Evolutionary conservation across 768 basidiomycete species (phyloP).

Genomic region (Suillus hirtellus): DNA sequence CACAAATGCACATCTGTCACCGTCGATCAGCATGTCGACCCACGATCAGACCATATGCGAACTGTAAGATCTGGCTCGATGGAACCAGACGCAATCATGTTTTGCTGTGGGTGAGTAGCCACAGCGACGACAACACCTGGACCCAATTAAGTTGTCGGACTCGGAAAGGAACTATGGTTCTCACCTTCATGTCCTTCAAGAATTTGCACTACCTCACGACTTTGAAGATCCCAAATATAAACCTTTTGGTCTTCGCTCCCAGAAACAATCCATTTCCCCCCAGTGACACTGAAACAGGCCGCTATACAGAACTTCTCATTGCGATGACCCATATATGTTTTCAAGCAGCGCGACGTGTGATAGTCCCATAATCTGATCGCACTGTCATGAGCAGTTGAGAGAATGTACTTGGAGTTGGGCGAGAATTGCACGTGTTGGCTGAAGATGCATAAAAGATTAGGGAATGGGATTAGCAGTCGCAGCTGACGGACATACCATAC

Average conservation of each 20-base stretch:
- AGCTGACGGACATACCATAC: slow-evolving; percentile 54
- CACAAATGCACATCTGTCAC: slow-evolving; percentile 1
- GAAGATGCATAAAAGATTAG: slow-evolving; percentile 5
- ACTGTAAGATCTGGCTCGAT: slow-evolving; percentile 83
- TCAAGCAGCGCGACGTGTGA: slow-evolving; percentile 85
- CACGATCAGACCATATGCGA: slow-evolving; percentile 76
- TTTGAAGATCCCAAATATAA: slow-evolving; percentile 90
- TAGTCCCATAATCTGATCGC: slow-evolving; percentile 96
- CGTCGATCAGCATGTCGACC: slow-evolving; percentile 16
- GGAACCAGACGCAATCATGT: slow-evolving; percentile 86
- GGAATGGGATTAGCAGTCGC: neutral
- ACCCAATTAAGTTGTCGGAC: neutral
- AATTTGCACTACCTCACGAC: slow-evolving; percentile 79
- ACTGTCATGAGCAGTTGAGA: slow-evolving; percentile 92
- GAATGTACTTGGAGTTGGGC: slow-evolving; percentile 92
- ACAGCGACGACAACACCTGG: slow-evolving; percentile 16
- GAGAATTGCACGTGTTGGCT: slow-evolving; percentile 94
- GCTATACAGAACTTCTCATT: slow-evolving; percentile 86
- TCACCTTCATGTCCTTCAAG: slow-evolving; percentile 74
- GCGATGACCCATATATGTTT: slow-evolving; percentile 83
- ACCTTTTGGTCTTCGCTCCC: slow-evolving; percentile 91
- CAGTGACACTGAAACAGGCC: slow-evolving; percentile 82
- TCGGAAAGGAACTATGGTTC: slow-evolving; percentile 15
- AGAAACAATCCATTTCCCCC: slow-evolving; percentile 86
- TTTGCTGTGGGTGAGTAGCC: slow-evolving; percentile 75